These are phyloP conservation scores for Erodium chrysanthum DNA, from an alignment of 441 rosid genomes.

Conservation along the genomic window DNA sequence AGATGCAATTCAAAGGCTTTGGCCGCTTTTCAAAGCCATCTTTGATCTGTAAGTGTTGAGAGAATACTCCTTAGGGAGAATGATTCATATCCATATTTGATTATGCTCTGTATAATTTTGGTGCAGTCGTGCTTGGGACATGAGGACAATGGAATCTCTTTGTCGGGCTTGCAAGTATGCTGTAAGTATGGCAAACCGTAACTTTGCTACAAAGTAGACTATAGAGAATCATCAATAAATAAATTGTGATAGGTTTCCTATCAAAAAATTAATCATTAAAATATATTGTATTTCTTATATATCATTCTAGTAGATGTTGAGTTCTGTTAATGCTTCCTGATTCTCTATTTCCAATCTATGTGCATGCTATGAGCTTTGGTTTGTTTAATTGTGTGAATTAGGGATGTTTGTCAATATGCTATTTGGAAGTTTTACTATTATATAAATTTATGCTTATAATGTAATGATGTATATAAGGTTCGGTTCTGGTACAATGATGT, in stretches of 20 bases:
- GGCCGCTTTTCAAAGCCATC: slow-evolving; percentile 81
- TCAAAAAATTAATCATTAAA: neutral
- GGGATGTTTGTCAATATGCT: neutral
- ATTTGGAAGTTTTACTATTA: neutral
- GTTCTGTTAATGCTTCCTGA: neutral
- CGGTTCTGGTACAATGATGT: too few relatives aligned
- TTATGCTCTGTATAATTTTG: slow-evolving; percentile 22
- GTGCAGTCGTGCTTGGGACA: slow-evolving; percentile 97
- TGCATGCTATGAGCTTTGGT: neutral
- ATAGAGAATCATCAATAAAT: slow-evolving; percentile 6
- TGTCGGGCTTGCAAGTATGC: slow-evolving; percentile 99
- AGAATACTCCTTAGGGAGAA: neutral
- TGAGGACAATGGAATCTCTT: slow-evolving; percentile 97
- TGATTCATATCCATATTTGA: slow-evolving; percentile 14
- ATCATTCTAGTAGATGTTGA: slow-evolving; percentile 36
- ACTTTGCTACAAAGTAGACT: slow-evolving; percentile 11
- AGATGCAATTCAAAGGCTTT: slow-evolving; percentile 78
- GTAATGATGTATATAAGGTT: too few relatives aligned
- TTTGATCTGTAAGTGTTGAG: slow-evolving; percentile 67
- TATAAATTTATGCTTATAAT: too few relatives aligned
- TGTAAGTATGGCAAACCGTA: slow-evolving; percentile 42
- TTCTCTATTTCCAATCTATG: neutral
- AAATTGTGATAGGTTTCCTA: neutral
- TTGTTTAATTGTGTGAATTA: neutral
- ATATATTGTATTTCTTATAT: slow-evolving; percentile 16